Base-by-base conservation (phyloP, 192 early-diverging fungal species). In the Haplosporangium gracile region DNA sequence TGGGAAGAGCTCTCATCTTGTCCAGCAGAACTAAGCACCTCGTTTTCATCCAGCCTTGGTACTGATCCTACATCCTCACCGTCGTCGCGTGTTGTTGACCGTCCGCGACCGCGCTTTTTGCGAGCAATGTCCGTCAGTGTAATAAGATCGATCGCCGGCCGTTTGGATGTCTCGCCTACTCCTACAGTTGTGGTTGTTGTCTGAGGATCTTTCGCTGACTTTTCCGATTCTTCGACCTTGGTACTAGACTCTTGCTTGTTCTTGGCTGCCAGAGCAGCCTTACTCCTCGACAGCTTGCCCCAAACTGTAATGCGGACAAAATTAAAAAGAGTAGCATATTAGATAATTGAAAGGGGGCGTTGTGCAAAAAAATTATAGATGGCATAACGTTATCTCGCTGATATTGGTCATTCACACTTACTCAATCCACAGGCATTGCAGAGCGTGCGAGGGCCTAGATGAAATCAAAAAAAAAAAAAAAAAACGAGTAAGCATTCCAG, bases 361-460 rank as follows among this genome's bases (percentile, higher is more conserved):
- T 2, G 47, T 22, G 32, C 5, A 0, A 18, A 26, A 38, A 24
- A 70, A 70, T 5, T 9, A 40, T 22, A 40, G 9, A 26, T 51
- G 32, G 22, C 8, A 53, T 9, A 22, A 26, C 16, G 55, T 26
- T 60, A 18, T 60, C n/a, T 60, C 26, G n/a, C 22, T 26, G 8
- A 60, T 60, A 5, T 11, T 60, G 55, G 18, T 32, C 49, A 18
- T 51, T 51, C 49, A 51, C 36, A 16, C 84, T 80, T 86, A 86
- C 84, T 86, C 74, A 86, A 47, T 29, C 84, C 84, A 63, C 84
- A 86, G 39, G 84, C 84, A 60, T 86, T 86, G 36, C 84, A 86
- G 40, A 86, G 84, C 9, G 84, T 86, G 20, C 84, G 69, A 69
- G 84, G 84, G 32, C 84, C 84, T 86, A 51, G 45, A 65, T 15